These are phyloP conservation scores for Rhizopogon sp. DNA, from an alignment of 768 basidiomycete species.

Conservation along the genomic window DNA sequence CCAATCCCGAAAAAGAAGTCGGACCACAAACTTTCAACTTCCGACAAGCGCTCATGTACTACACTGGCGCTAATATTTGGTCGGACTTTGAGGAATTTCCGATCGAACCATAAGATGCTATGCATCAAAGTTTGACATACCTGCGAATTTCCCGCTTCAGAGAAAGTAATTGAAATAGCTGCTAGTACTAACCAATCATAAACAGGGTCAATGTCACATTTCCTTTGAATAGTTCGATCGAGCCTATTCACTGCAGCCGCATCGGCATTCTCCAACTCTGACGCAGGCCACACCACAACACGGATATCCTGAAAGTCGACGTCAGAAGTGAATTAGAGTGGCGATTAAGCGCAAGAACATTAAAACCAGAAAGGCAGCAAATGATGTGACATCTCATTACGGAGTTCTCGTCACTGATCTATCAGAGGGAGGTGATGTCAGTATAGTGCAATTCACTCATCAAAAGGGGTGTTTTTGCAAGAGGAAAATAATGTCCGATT, in stretches of 20 bases:
- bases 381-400: slow-evolving; percentile 35
- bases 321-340: neutral
- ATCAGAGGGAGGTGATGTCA: neutral
- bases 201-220: neutral
- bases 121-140: neutral
- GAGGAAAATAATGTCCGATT: no score
- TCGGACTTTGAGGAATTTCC: no score
- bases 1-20: no score
- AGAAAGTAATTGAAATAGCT: neutral
- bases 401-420: no score
- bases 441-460: no score
- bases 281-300: neutral
- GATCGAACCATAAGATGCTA: neutral
- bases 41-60: no score
- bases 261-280: neutral
- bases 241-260: neutral
- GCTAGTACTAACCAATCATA: no score
- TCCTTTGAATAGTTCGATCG: neutral
- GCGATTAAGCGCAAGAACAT: neutral
- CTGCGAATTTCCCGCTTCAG: neutral
- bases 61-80: no score
- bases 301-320: neutral
- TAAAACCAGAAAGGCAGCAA: neutral
- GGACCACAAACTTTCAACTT: no score
- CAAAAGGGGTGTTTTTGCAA: no score